Conservation (phyloP, 768 basidiomycete species). For the Calocera cornea region DNA sequence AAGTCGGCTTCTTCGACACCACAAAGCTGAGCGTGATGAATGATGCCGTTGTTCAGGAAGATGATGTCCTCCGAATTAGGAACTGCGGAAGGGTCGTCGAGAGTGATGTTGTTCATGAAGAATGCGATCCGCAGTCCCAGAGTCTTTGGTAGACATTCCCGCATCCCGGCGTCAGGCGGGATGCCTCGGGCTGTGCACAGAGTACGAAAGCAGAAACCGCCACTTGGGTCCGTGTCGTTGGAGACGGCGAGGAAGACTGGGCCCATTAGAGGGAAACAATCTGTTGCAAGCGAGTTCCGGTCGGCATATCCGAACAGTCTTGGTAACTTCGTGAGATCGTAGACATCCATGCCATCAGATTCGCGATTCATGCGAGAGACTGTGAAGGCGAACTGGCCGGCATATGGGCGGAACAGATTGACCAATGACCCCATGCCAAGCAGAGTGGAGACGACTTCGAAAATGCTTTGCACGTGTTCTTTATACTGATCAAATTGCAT, state of each 20-base stretch:
- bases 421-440: conserved; percentile 51
- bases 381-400: conserved; percentile 46
- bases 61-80: background rate
- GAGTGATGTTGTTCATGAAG: background rate
- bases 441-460: conserved; percentile 47
- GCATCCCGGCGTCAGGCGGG: background rate
- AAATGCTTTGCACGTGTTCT: conserved; percentile 30
- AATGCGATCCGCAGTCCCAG: background rate
- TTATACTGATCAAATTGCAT: conserved; percentile 24
- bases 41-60: background rate
- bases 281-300: background rate
- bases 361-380: background rate
- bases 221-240: background rate
- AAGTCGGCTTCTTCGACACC: background rate
- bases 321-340: background rate
- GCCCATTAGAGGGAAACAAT: background rate
- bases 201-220: background rate
- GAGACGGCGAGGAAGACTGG: background rate
- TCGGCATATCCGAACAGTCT: background rate
- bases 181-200: background rate
- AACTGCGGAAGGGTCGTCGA: background rate
- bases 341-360: background rate
- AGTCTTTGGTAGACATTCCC: background rate
- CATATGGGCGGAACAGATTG: conserved; percentile 63
- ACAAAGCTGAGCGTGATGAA: background rate